These are phyloP conservation scores for Macrotyloma uniflorum DNA, from an alignment of 306 rosid species.

Conservation along the genomic window DNA sequence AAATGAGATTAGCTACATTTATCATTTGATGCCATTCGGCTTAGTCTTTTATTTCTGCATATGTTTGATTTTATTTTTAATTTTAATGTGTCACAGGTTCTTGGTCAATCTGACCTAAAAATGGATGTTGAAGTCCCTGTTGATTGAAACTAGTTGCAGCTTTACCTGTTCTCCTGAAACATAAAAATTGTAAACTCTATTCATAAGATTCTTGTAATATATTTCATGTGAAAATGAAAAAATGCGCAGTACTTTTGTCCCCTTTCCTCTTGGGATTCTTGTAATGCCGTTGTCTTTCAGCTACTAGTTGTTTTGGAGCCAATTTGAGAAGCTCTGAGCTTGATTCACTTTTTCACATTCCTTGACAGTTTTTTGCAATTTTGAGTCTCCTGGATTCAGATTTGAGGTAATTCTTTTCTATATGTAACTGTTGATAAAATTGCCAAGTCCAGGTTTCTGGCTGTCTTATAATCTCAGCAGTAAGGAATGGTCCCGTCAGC, in stretches of 20 bases:
- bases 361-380: constrained; percentile 12
- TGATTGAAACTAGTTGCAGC: constrained; percentile 48
- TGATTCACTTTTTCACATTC: constrained; percentile 3
- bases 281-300: constrained; percentile 28
- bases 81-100: constrained; percentile 59
- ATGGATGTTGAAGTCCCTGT: constrained; percentile 87
- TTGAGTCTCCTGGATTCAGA: neutral
- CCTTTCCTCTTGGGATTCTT: constrained; percentile 40
- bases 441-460: neutral
- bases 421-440: constrained; percentile 5
- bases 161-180: constrained; percentile 19
- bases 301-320: constrained; percentile 31
- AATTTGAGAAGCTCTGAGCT: constrained; percentile 3
- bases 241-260: constrained; percentile 21
- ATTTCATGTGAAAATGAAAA: constrained; percentile 37
- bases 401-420: constrained; percentile 6
- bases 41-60: neutral
- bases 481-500: neutral
- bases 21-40: neutral
- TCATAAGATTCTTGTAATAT: constrained; percentile 27
- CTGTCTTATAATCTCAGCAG: neutral
- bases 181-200: constrained; percentile 29
- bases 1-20: neutral
- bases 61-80: neutral
- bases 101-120: constrained; percentile 62